Conservation (phyloP, 305 asterid species). For the Fraxinus xanthoxyloides region DNA sequence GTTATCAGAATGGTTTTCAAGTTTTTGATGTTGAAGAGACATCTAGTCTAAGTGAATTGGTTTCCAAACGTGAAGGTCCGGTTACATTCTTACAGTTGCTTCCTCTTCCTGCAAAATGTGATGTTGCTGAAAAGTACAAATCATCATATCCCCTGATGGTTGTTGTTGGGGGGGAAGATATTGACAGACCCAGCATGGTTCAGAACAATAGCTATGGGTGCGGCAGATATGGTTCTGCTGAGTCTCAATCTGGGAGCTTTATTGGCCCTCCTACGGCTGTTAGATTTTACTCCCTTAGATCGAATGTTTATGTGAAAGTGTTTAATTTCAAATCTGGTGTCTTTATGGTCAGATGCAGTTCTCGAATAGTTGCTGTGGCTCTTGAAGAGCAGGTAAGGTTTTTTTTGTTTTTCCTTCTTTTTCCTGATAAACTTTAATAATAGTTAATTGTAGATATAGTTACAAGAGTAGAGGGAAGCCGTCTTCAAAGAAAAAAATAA, state of each 20-base stretch:
- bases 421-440: neutral
- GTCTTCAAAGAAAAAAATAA: neutral
- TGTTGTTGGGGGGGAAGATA: constrained; percentile 78
- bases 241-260: constrained; percentile 54
- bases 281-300: constrained; percentile 84
- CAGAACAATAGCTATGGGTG: constrained; percentile 35
- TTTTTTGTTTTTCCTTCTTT: neutral
- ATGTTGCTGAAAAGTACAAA: constrained; percentile 52
- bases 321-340: constrained; percentile 83
- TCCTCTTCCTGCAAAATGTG: constrained; percentile 67
- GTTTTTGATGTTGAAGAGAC: constrained; percentile 92
- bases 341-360: constrained; percentile 58
- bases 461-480: neutral
- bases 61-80: constrained; percentile 92
- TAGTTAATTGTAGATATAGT: neutral
- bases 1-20: constrained; percentile 91
- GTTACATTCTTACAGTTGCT: constrained; percentile 88
- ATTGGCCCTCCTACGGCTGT: constrained; percentile 71
- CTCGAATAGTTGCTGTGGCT: constrained; percentile 45
- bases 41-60: constrained; percentile 73
- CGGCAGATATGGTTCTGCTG: constrained; percentile 40
- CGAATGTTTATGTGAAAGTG: constrained; percentile 78
- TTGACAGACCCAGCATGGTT: constrained; percentile 29
- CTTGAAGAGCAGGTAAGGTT: constrained; percentile 84
- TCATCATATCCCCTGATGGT: constrained; percentile 71